phyloP scores from a whole-genome alignment of 2,329 filamentous ascomycete species.

The Alternaria incomplexa region DNA sequence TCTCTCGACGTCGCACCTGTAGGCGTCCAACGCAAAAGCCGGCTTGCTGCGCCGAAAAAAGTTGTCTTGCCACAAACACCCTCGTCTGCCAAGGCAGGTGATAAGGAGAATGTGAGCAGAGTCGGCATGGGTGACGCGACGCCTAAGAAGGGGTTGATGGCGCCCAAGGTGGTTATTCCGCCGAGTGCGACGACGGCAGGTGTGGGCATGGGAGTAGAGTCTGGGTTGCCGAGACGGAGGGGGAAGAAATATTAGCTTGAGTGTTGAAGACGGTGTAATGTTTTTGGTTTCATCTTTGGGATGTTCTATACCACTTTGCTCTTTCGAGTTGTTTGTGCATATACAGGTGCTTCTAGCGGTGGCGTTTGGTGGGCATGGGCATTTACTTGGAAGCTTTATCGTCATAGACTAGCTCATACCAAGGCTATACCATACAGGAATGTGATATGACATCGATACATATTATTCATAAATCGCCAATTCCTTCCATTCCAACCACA shows the following conservation, averaged over 20 bases:
- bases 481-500: neutral
- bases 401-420: neutral
- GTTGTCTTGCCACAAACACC: conserved; percentile 39
- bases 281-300: neutral
- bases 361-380: neutral
- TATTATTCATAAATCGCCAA: too few species aligned
- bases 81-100: conserved; percentile 12
- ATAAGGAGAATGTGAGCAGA: conserved; percentile 34
- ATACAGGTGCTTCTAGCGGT: neutral
- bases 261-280: neutral
- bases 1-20: conserved; percentile 30
- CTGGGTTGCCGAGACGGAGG: conserved; percentile 39
- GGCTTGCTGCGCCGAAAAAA: conserved; percentile 43
- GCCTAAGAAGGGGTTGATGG: conserved; percentile 40
- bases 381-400: neutral
- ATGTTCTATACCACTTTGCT: neutral
- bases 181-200: neutral
- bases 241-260: conserved; percentile 24
- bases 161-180: conserved; percentile 27
- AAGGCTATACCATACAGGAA: neutral
- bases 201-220: conserved; percentile 15
- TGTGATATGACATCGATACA: too few species aligned
- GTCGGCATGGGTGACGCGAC: conserved; percentile 24
- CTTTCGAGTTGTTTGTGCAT: neutral
- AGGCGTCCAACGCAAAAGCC: conserved; percentile 38